Evolutionary conservation across 305 asterid genomes (phyloP).

Genomic region (Plantago coronopus): DNA sequence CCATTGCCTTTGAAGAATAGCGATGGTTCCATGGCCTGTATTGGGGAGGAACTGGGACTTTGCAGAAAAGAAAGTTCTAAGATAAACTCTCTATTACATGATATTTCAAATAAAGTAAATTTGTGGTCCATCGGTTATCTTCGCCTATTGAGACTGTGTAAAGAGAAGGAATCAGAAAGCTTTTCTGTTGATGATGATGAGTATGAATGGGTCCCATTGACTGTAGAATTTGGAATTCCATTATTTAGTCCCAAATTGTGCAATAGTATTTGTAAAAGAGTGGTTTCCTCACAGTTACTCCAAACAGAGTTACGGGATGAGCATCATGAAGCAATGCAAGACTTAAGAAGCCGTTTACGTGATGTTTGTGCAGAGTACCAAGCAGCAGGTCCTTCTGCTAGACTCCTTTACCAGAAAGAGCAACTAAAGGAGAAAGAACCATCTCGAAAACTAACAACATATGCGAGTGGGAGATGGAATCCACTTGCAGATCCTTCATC

Average conservation of each 20-base stretch:
- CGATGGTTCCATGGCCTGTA: constrained; percentile 78
- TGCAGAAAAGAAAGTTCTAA: constrained; percentile 48
- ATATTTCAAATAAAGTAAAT: constrained; percentile 66
- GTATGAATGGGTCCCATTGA: constrained; percentile 90
- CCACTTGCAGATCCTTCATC: constrained; percentile 92
- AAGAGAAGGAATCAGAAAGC: constrained; percentile 55
- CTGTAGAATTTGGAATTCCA: constrained; percentile 91
- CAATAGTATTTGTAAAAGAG: constrained; percentile 73
- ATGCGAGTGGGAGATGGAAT: constrained; percentile 99
- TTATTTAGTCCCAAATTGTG: constrained; percentile 92
- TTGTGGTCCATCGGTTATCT: constrained; percentile 83
- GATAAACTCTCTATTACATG: constrained; percentile 55
- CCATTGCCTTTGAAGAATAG: constrained; percentile 87
- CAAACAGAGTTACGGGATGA: constrained; percentile 70
- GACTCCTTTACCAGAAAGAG: constrained; percentile 91
- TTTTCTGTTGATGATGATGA: constrained; percentile 49
- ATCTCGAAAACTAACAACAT: constrained; percentile 65
- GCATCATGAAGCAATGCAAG: constrained; percentile 95
- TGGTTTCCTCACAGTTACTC: constrained; percentile 79
- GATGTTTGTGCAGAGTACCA: constrained; percentile 86
- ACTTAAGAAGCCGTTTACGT: constrained; percentile 61
- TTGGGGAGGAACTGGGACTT: constrained; percentile 83
- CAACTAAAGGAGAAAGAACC: constrained; percentile 55
- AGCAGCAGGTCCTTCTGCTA: constrained; percentile 86
- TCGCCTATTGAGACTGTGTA: constrained; percentile 70